phyloP scores from a whole-genome alignment of 495 filamentous ascomycete genomes.

The Clohesyomyces aquaticus region DNA sequence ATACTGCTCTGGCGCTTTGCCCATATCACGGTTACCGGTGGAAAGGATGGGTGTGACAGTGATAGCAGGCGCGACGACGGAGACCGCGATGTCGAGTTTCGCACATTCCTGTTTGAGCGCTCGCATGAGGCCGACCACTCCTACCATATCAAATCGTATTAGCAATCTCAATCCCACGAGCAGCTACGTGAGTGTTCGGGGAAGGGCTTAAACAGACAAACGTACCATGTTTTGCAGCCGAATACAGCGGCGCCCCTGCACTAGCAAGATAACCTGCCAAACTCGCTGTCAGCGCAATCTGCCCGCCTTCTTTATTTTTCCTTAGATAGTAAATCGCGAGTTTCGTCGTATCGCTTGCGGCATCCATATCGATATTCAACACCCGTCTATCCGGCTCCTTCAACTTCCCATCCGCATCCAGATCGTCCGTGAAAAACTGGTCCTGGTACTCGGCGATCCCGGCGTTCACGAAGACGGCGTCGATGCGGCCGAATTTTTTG shows the following conservation, averaged over 20 bases:
- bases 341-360: conserved; percentile 42
- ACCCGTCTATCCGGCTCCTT: conserved; percentile 42
- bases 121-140: conserved; percentile 47
- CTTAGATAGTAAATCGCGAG: conserved; percentile 44
- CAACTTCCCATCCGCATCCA: conserved; percentile 40
- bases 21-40: conserved; percentile 23
- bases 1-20: conserved; percentile 30
- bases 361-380: conserved; percentile 45
- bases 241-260: conserved; percentile 45
- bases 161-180: too few species aligned
- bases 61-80: conserved; percentile 46
- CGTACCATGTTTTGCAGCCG: conserved; percentile 45
- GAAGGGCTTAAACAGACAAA: too few species aligned
- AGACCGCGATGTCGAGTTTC: conserved; percentile 41
- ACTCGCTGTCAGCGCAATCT: conserved; percentile 43
- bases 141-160: conserved; percentile 4
- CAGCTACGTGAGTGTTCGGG: too few species aligned
- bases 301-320: conserved; percentile 42
- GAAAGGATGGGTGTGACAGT: conserved; percentile 43
- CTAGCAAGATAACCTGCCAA: conserved; percentile 46
- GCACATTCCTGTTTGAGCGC: conserved; percentile 44
- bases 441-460: conserved; percentile 46
- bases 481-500: conserved; percentile 42
- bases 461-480: conserved; percentile 46
- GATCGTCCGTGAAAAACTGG: conserved; percentile 44